A percentile compares a stretch with the other conserved stretches of the same genome.
phyloP scores from a whole-genome alignment of 169 alveolate species.

The Eimeria maxima region DNA sequence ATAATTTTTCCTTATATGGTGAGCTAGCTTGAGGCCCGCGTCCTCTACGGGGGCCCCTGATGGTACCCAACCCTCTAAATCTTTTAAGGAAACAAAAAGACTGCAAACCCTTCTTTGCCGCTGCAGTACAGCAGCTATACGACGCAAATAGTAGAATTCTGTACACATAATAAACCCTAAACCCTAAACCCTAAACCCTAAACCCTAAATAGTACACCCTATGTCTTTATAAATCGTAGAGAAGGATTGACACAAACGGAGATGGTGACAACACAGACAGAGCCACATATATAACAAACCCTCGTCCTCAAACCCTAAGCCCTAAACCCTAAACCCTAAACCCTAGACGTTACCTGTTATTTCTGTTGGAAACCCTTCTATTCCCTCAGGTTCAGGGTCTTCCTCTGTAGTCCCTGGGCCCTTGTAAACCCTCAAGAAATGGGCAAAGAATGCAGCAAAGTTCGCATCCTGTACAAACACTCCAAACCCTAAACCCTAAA shows the following conservation, averaged over 20 bases:
- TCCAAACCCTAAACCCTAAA: conserved; percentile 47
- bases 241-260: not conserved
- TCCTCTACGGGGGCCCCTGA: conserved; percentile 81
- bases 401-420: not conserved
- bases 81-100: not conserved
- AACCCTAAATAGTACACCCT: not conserved
- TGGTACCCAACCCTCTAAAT: conserved; percentile 72
- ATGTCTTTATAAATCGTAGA: not conserved
- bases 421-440: conserved; percentile 44
- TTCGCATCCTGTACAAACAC: conserved; percentile 70
- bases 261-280: too few relatives aligned
- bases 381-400: conserved; percentile 12
- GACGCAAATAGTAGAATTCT: conserved; percentile 78
- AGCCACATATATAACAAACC: not conserved
- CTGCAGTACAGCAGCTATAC: conserved; percentile 24
- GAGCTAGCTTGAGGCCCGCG: conserved; percentile 79
- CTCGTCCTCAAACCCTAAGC: conserved; percentile 28
- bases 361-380: conserved; percentile 26
- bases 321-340: conserved; percentile 62
- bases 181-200: conserved; percentile 62
- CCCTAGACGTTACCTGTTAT: conserved; percentile 53
- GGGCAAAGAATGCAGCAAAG: conserved; percentile 50
- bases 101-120: not conserved
- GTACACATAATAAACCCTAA: conserved; percentile 7
- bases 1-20: conserved; percentile 72